phyloP scores from a whole-genome alignment of 257 asterid genomes.

The Salvia rosmarinus region DNA sequence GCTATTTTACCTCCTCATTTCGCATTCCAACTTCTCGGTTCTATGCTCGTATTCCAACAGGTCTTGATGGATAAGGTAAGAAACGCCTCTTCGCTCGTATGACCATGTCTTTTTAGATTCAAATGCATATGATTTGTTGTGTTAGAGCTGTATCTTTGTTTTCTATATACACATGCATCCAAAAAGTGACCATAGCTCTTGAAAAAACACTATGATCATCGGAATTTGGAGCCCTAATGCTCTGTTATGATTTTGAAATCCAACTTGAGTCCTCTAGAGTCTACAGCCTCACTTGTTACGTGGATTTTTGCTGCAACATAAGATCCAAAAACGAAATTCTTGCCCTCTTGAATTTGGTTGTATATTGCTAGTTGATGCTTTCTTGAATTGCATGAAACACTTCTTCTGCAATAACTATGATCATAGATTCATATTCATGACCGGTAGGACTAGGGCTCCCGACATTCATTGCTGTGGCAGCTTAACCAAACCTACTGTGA shows the following conservation, averaged over 20 bases:
- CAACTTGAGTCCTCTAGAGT: not conserved
- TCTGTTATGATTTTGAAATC: not conserved
- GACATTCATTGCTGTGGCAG: not conserved
- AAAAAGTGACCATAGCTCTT: not conserved
- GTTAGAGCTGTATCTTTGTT: not conserved
- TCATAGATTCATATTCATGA: not conserved
- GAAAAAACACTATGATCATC: not conserved
- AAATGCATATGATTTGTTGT: not conserved
- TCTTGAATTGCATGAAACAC: not conserved
- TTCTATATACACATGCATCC: not conserved
- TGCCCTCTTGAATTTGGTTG: not conserved
- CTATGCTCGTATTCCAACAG: not conserved
- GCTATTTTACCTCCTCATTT: not conserved
- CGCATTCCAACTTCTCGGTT: not conserved
- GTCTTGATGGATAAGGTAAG: not conserved
- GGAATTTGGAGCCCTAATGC: not conserved
- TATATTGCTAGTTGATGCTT: not conserved
- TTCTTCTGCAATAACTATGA: not conserved
- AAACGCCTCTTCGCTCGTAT: not conserved
- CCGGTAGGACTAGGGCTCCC: not conserved
- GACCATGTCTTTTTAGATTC: not conserved
- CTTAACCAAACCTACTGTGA: not conserved
- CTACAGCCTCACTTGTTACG: not conserved
- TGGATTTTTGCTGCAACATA: not conserved
- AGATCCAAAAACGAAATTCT: not conserved